A percentile compares a stretch with the other conserved stretches of the same genome.
These are phyloP conservation scores for Yarrowia divulgata DNA, from an alignment of 805 yeast species.

Conservation along the genomic window DNA sequence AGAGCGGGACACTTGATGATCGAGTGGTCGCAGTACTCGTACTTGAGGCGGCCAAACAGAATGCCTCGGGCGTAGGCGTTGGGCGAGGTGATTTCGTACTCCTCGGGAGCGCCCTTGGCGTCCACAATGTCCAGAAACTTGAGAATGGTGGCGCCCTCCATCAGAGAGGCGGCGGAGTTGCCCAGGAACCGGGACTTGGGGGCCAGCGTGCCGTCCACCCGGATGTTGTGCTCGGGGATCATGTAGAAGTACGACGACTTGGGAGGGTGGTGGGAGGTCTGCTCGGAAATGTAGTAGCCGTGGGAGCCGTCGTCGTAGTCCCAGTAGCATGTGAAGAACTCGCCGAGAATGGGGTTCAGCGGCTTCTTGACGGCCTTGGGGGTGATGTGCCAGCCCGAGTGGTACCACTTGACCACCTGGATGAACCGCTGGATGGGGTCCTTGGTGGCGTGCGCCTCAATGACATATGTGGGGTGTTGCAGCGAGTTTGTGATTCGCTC, in stretches of 20 bases:
- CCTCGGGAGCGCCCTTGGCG: slow-evolving; percentile 60
- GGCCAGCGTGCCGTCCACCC: slow-evolving; percentile 86
- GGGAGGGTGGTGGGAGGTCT: slow-evolving; percentile 98
- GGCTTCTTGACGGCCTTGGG: slow-evolving; percentile 99
- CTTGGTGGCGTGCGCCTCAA: slow-evolving; percentile 67
- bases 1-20: slow-evolving; percentile 67
- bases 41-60: slow-evolving; percentile 84
- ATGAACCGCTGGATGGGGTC: slow-evolving; percentile 76
- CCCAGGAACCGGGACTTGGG: slow-evolving; percentile 92
- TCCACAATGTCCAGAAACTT: slow-evolving; percentile 68
- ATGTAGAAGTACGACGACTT: slow-evolving; percentile 90
- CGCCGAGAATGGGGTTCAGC: slow-evolving; percentile 92
- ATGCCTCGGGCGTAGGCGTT: slow-evolving; percentile 95
- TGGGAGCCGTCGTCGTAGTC: slow-evolving; percentile 71
- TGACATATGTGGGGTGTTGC: slow-evolving; percentile 73
- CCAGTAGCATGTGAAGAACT: slow-evolving; percentile 91
- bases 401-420: slow-evolving; percentile 82
- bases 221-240: slow-evolving; percentile 78
- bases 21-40: slow-evolving; percentile 93
- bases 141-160: slow-evolving; percentile 87
- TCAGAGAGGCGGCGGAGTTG: slow-evolving; percentile 94
- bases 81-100: slow-evolving; percentile 89
- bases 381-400: slow-evolving; percentile 97
- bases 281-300: slow-evolving; percentile 90
- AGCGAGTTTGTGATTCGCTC: slow-evolving; percentile 91